These are phyloP conservation scores for Candida nitratophila DNA, from an alignment of 805 yeast species.

Conservation along the genomic window DNA sequence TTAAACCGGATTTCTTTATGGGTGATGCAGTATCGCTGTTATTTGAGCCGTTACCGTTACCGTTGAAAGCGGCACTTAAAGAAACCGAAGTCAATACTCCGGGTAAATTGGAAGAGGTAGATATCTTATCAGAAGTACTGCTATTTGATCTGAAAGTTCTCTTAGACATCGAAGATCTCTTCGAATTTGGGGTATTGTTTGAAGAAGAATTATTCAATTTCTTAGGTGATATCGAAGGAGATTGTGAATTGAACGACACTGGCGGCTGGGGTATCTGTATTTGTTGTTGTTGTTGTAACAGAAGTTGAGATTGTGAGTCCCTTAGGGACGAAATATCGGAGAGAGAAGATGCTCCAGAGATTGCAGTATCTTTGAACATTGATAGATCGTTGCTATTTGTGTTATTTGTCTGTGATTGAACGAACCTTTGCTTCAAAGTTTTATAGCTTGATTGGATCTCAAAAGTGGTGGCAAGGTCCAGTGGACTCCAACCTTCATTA, in stretches of 20 bases:
- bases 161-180: constrained; percentile 24
- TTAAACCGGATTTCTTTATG: neutral
- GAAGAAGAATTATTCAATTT: constrained; percentile 3
- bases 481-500: constrained; percentile 56
- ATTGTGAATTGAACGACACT: neutral
- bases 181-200: constrained; percentile 18
- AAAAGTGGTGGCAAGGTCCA: constrained; percentile 50
- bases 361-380: neutral
- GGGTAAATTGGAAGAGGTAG: neutral
- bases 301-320: neutral
- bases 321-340: neutral
- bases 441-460: constrained; percentile 40
- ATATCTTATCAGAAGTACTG: constrained; percentile 1
- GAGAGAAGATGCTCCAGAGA: neutral
- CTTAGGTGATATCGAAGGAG: constrained; percentile 7
- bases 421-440: constrained; percentile 13
- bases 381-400: neutral
- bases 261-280: constrained; percentile 1
- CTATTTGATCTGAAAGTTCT: constrained; percentile 25
- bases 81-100: neutral
- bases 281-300: neutral
- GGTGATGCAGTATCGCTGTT: neutral
- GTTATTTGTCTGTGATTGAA: neutral
- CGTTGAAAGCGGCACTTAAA: neutral
- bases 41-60: neutral